Conservation (phyloP, 805 yeast genomes). For the Ogataea saltuana region DNA sequence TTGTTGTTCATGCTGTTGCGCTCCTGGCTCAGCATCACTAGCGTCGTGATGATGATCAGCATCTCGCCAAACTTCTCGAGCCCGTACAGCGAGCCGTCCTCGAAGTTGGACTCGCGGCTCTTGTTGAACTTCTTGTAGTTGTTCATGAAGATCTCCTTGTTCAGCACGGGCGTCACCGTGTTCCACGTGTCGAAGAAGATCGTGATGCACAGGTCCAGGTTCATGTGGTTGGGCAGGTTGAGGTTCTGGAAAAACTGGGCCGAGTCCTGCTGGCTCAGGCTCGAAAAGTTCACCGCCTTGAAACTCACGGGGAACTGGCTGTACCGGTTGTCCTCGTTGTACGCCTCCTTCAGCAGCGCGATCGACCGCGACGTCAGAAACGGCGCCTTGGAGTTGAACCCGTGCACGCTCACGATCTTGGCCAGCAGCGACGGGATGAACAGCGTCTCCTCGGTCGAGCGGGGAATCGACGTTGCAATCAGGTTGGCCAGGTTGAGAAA, state of each 20-base stretch:
- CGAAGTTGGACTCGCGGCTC: slow-evolving; percentile 45
- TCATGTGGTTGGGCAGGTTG: slow-evolving; percentile 51
- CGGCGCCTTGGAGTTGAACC: slow-evolving; percentile 72
- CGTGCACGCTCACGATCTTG: slow-evolving; percentile 66
- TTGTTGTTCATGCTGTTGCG: slow-evolving; percentile 26
- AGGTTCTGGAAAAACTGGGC: slow-evolving; percentile 44
- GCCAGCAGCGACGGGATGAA: slow-evolving; percentile 73
- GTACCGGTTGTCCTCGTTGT: slow-evolving; percentile 35
- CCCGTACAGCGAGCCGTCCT: slow-evolving; percentile 42
- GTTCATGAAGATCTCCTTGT: slow-evolving; percentile 64
- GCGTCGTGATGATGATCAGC: slow-evolving; percentile 48
- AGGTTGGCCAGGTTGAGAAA: slow-evolving; percentile 51
- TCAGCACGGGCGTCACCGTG: slow-evolving; percentile 64
- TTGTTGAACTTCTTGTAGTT: slow-evolving; percentile 52
- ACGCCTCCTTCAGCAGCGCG: slow-evolving; percentile 62
- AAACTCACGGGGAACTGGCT: slow-evolving; percentile 35
- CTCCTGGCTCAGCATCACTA: slow-evolving; percentile 48
- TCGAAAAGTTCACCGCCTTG: slow-evolving; percentile 40
- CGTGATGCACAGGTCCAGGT: slow-evolving; percentile 67
- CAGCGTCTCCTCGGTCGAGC: slow-evolving; percentile 76
- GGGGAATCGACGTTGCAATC: slow-evolving; percentile 72
- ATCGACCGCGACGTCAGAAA: slow-evolving; percentile 67
- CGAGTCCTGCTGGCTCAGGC: slow-evolving; percentile 44
- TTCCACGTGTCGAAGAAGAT: slow-evolving; percentile 81
- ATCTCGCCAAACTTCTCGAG: slow-evolving; percentile 60